phyloP scores from a whole-genome alignment of 2,329 filamentous ascomycete genomes.

The Microsporum ferrugineum region DNA sequence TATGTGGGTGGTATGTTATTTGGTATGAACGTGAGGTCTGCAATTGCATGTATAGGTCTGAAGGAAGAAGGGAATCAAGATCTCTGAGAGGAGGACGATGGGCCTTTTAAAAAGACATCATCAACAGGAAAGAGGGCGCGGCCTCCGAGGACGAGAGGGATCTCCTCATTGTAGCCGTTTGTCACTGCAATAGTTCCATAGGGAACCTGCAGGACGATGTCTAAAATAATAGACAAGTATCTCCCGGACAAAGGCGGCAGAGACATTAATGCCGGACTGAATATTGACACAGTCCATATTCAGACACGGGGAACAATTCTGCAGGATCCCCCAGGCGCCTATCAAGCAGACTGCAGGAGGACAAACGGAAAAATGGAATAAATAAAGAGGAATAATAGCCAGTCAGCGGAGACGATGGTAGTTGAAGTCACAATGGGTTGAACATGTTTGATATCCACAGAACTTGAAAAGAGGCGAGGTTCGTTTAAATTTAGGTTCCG shows the following conservation, averaged over 20 bases:
- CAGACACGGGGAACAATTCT: neutral
- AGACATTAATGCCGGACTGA: conserved; percentile 2
- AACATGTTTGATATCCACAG: neutral
- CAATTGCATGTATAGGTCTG: neutral
- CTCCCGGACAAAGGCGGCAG: neutral
- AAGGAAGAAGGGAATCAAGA: neutral
- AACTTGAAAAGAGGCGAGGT: neutral
- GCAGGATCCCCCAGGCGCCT: neutral
- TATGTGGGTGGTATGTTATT: neutral
- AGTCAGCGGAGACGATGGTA: neutral
- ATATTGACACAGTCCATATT: conserved; percentile 3
- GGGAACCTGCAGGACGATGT: neutral
- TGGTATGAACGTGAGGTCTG: neutral
- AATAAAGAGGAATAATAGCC: conserved; percentile 1
- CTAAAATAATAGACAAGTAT: neutral
- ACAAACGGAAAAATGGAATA: conserved; percentile 2
- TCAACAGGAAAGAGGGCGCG: neutral
- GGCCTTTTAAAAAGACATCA: neutral
- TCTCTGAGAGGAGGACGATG: neutral
- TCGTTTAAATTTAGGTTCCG: neutral
- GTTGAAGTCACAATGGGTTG: neutral
- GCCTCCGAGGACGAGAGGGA: neutral
- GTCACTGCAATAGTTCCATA: neutral
- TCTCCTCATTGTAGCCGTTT: conserved; percentile 3
- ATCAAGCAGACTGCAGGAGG: neutral